Base-by-base conservation (phyloP, 371 early-diverging fungal genomes). In the Choanephora cucurbitarum region DNA sequence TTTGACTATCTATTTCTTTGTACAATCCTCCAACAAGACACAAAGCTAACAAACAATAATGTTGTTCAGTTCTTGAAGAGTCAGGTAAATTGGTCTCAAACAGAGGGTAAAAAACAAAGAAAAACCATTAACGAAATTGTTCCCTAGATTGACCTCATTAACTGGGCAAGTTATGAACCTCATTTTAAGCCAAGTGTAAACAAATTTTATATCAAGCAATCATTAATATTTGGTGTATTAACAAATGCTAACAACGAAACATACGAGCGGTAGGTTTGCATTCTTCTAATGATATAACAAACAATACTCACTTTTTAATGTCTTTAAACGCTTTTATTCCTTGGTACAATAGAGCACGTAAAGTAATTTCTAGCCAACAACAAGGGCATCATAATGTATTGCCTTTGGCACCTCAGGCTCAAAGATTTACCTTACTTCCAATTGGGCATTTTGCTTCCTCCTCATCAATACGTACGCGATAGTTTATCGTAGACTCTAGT, bases 101-200 rank as follows among this genome's bases (percentile, higher is more conserved):
- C n/a, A n/a, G n/a, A n/a, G n/a, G n/a, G n/a, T n/a, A n/a, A n/a
- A n/a, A n/a, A n/a, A n/a, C n/a, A n/a, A n/a, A n/a, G n/a, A n/a
- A 14, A 39, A 40, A 23, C 15, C 11, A 21, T 40, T 40, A 43
- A 48, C 42, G 60, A 52, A 73, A 18, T 13, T 15, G 18, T 23
- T 18, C 22, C 10, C 22, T 55, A 84, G 84, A 77, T 85, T 47
- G 85, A 85, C 53, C 77, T 79, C 14, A 81, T 83, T 43, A 77
- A 83, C 55, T 68, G 82, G 73, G 80, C 74, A 3, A 68, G 68
- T 13, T 78, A 80, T 57, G 73, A 79, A 51, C 68, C 75, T 9
- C 71, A 77, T 18, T 44, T 82, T 39, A 69, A 68, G 13, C 60
- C 49, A 22, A 66, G 67, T 53, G 80, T 78, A 5, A 79, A 81